Base-by-base conservation (phyloP, 805 yeast genomes). In the Ascoidea asiatica region DNA sequence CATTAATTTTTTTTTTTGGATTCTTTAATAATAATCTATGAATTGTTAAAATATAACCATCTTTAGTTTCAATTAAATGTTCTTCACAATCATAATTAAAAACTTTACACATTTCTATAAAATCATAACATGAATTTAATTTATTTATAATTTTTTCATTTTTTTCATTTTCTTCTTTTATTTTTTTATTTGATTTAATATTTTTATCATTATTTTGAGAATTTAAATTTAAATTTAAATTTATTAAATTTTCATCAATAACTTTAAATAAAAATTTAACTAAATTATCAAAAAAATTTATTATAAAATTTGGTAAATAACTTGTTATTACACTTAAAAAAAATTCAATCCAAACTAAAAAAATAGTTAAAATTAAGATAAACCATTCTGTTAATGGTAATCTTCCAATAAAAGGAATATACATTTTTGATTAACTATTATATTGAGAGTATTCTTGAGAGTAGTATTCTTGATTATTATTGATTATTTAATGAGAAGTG, bases 71-170 rank as follows among this genome's bases (percentile, higher is more conserved):
- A 1, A 87, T 87, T 8, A 90, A 64, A 56, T 85, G 89, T 53
- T 81, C 84, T 52, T 88, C 89, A 13, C 81, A 70, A 1, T 63
- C 66, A 53, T 82, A 84, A 1, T 88, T 90, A 56, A 79, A 84
- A 1, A 81, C 48, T 1, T 53, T 61, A 47, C 88, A 81, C 66
- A 89, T 76, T 41, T 79, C 79, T 42, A 72, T 74, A 48, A 89
- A 77, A 40, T 68, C 65, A 4, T 63, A 58, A 17, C 83, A 75
- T 39, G 65, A 62, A 44, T 74, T 57, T 29, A 80, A 49, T 6
- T 45, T 47, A 42, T 64, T 62, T n/a, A 64, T 54, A 18, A 57
- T 49, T 4, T 44, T 36, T 19, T 51, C 39, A 5, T 54, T 44
- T 8, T 47, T 44, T 43, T 52, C 55, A 17, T 50, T 48, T n/a